phyloP scores from a whole-genome alignment of 208 protist species.

The Trypanosoma vivax region DNA sequence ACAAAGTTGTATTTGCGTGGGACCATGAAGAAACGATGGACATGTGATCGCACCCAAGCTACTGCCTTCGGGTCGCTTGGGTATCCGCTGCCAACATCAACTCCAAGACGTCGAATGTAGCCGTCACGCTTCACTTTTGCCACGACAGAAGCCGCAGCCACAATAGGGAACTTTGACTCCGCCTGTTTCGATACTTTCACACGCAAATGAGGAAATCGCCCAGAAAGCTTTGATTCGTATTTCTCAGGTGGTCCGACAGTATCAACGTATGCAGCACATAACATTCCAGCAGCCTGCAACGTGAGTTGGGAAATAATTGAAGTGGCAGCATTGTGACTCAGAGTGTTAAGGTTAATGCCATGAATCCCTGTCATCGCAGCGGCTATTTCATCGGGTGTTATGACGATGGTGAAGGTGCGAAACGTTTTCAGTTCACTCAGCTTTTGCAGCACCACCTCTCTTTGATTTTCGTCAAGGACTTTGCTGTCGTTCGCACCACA shows the following conservation, averaged over 20 bases:
- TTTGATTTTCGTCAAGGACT: conserved; percentile 44
- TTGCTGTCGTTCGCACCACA: conserved; percentile 90
- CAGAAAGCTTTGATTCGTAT: conserved; percentile 68
- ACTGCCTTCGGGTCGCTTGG: conserved; percentile 71
- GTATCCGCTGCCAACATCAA: conserved; percentile 75
- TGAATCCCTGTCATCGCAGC: conserved; percentile 57
- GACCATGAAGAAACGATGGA: conserved; percentile 78
- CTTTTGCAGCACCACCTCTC: conserved; percentile 41
- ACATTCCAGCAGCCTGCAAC: conserved; percentile 55
- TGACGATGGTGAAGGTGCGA: conserved; percentile 46
- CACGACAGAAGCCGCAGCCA: conserved; percentile 89
- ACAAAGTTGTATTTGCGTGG: conserved; percentile 41
- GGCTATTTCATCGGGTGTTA: conserved; percentile 69
- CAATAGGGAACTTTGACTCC: conserved; percentile 87
- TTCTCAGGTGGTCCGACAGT: conserved; percentile 84
- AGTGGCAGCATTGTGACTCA: conserved; percentile 85
- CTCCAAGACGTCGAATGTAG: conserved; percentile 30
- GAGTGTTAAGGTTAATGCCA: conserved; percentile 80
- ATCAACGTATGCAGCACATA: conserved; percentile 90
- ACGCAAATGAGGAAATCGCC: conserved; percentile 82
- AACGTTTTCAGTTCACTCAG: conserved; percentile 63
- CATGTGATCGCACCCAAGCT: conserved; percentile 54
- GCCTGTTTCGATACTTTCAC: conserved; percentile 87
- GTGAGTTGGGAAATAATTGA: conserved; percentile 70
- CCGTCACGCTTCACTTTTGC: conserved; percentile 86